These are phyloP conservation scores for Apiospora arundinis DNA, from an alignment of 2,329 filamentous ascomycete genomes.

Conservation along the genomic window DNA sequence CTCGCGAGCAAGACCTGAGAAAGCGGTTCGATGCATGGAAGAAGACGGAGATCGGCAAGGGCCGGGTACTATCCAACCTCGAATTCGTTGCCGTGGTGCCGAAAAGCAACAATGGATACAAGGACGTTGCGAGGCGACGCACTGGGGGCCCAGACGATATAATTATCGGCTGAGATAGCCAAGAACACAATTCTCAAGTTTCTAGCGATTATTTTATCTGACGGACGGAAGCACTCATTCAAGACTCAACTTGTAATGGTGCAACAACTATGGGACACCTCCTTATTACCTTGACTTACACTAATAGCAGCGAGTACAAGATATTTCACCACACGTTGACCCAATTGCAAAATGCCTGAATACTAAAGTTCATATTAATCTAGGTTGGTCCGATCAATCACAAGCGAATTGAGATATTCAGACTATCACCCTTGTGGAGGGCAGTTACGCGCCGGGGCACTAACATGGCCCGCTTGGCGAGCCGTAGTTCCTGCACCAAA, in stretches of 20 bases:
- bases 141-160: conserved; percentile 38
- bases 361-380: too few relatives aligned
- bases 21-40: conserved; percentile 40
- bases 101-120: conserved; percentile 16
- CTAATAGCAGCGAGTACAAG: too few relatives aligned
- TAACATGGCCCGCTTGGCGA: not conserved
- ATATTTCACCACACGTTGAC: too few relatives aligned
- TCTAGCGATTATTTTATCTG: too few relatives aligned
- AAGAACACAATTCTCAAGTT: too few relatives aligned
- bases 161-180: conserved; percentile 34
- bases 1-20: conserved; percentile 30
- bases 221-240: too few relatives aligned
- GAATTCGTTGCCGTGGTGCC: conserved; percentile 37
- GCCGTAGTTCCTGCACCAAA: not conserved
- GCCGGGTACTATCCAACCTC: conserved; percentile 29
- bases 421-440: not conserved
- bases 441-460: not conserved
- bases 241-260: too few relatives aligned
- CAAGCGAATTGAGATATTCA: not conserved
- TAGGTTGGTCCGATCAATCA: too few relatives aligned
- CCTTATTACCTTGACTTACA: not conserved
- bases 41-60: conserved; percentile 29
- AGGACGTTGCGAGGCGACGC: conserved; percentile 31
- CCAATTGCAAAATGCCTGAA: too few relatives aligned
- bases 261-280: not conserved